A percentile compares a stretch with the other conserved stretches of the same genome.
phyloP scores from a whole-genome alignment of 2,329 filamentous ascomycete species.

The Fusarium sp. region DNA sequence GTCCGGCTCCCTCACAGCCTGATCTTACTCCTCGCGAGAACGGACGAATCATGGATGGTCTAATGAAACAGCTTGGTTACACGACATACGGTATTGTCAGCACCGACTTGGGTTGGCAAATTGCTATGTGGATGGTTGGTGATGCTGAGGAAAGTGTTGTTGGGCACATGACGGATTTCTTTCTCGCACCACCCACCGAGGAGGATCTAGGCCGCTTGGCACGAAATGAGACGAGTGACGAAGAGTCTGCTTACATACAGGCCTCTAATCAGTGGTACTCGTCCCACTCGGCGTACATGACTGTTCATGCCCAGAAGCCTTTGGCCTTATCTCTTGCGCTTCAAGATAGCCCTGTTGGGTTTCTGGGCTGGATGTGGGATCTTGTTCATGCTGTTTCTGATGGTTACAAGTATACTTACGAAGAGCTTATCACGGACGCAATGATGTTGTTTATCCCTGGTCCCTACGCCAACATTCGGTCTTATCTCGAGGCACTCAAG shows the following conservation, averaged over 20 bases:
- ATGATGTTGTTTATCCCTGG: constrained; percentile 31
- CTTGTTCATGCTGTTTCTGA: constrained; percentile 11
- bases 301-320: constrained; percentile 1
- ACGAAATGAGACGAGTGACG: background rate
- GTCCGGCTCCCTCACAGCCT: constrained; percentile 34
- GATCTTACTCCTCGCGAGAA: constrained; percentile 49
- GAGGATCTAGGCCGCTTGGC: constrained; percentile 6
- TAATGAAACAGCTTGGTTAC: constrained; percentile 57
- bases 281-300: constrained; percentile 1
- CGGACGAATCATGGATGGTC: constrained; percentile 48
- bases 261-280: constrained; percentile 8
- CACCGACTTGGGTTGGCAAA: constrained; percentile 45
- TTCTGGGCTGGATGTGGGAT: constrained; percentile 21
- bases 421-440: constrained; percentile 21
- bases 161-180: constrained; percentile 11
- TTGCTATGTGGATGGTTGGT: background rate
- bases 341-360: constrained; percentile 20
- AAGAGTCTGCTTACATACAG: constrained; percentile 1
- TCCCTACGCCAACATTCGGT: constrained; percentile 10
- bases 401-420: constrained; percentile 13
- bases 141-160: background rate
- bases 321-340: constrained; percentile 3
- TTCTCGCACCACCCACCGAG: background rate
- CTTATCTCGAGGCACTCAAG: constrained; percentile 5
- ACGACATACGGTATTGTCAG: constrained; percentile 43